Base-by-base conservation (phyloP, 495 filamentous ascomycete species). In the Penicillium coprophilum region DNA sequence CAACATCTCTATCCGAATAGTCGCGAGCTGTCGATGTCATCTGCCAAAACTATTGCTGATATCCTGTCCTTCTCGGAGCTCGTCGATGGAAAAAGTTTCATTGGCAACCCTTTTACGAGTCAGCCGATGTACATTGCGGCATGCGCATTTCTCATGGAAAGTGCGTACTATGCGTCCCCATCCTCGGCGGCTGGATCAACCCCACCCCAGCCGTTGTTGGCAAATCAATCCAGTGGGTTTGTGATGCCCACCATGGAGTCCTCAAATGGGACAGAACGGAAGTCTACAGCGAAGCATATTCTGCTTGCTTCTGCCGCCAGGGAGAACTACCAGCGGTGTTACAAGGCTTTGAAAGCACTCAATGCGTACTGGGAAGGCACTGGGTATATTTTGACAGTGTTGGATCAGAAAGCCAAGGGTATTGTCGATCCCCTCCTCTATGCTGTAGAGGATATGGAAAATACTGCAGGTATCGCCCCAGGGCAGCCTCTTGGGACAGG, bases 51-150 rank as follows among this genome's bases (percentile, higher is more conserved):
- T 0, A 92, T 95, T 56, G 88, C 88, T 30, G 88, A 95, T 66
- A 92, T 95, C 44, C 74, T 92, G 5, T 84, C 83, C 4, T 92
- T 91, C 61, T 85, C 88, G 0, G 89, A 92, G 62, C 69, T 90
- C 4, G 85, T 91, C 39, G 88, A 92, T 69, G 85, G 86, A 3
- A 87, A 86, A 70, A 89, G 89, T 57, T 87, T 90, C 56, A 87
- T 89, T 47, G 88, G 88, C 10, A 93, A 92, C 53, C 90, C 90
- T 1, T 95, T 95, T 54, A 95, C 88, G 2, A 91, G 87, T 28
- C 90, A 95, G 70, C 90, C 90, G 11, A 91, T 95, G 64, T 95
- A 92, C 64, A 91, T 95, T 61, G 90, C 89, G 4, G 90, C 88
- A 7, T 92, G 89, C 64, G 89, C 89, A 6, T 95, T 95, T 60